These are phyloP conservation scores for Talaromyces sp. DNA, from an alignment of 2,329 filamentous ascomycete species.

Conservation along the genomic window DNA sequence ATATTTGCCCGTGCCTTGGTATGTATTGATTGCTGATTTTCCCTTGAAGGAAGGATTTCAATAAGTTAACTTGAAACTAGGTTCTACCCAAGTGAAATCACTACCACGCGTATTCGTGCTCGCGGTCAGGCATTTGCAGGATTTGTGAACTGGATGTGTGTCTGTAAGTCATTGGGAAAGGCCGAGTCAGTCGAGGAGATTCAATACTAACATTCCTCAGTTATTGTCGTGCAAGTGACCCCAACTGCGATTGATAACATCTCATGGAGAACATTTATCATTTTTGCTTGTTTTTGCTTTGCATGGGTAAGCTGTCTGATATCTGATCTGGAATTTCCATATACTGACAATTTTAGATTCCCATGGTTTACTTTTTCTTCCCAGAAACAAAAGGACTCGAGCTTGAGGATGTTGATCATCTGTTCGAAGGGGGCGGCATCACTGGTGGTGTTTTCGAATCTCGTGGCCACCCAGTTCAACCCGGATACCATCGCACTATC, in stretches of 20 bases:
- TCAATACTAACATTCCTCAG: not conserved
- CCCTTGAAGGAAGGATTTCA: no score
- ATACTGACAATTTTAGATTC: conserved; percentile 31
- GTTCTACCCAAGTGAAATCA: conserved; percentile 48
- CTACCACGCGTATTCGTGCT: conserved; percentile 45
- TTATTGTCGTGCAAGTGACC: conserved; percentile 13
- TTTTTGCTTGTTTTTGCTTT: conserved; percentile 30
- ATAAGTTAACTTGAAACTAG: conserved; percentile 6
- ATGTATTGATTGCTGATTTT: not conserved
- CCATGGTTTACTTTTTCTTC: conserved; percentile 65
- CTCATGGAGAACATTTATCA: conserved; percentile 34
- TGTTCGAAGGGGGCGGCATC: conserved; percentile 43
- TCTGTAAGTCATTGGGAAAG: conserved; percentile 31
- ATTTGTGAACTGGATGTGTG: conserved; percentile 41
- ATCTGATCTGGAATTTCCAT: not conserved
- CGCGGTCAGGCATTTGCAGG: conserved; percentile 46
- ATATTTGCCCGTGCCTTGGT: conserved; percentile 49
- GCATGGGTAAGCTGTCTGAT: conserved; percentile 19
- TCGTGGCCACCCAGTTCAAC: conserved; percentile 18
- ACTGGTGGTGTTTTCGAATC: conserved; percentile 41
- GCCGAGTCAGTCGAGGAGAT: not conserved
- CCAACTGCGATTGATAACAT: conserved; percentile 33
- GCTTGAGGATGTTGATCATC: conserved; percentile 63
- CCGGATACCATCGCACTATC: conserved; percentile 20
- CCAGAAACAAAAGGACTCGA: conserved; percentile 67